Conservation (phyloP, 2,329 filamentous ascomycete genomes). For the Cladosporium cucumerinum region DNA sequence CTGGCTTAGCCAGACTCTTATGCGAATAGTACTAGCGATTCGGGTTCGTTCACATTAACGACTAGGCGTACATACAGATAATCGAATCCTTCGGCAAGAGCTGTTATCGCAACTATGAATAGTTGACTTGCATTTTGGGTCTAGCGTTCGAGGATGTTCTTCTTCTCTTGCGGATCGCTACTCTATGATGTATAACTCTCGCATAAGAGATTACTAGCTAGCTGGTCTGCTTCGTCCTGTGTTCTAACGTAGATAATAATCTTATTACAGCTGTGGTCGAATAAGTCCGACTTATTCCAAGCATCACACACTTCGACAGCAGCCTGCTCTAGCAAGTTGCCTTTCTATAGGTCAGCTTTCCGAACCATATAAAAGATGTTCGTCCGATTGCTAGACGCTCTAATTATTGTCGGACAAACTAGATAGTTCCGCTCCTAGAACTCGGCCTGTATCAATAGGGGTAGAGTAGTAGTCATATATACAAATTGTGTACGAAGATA, state of each 20-base stretch:
- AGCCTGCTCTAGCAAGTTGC: constrained; percentile 12
- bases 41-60: constrained; percentile 15
- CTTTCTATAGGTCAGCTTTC: background rate
- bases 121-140: background rate
- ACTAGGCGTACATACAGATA: constrained; percentile 12
- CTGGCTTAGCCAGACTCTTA: constrained; percentile 15
- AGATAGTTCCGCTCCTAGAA: constrained; percentile 1
- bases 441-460: background rate
- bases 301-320: constrained; percentile 1
- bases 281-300: constrained; percentile 1
- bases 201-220: background rate
- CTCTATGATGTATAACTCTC: background rate
- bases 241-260: constrained; percentile 12
- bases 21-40: constrained; percentile 15
- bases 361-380: constrained; percentile 12
- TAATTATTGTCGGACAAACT: too few relatives aligned
- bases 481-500: constrained; percentile 3
- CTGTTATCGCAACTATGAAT: too few relatives aligned
- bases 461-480: constrained; percentile 13
- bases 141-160: constrained; percentile 8
- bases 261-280: constrained; percentile 9
- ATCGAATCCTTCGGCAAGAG: too few relatives aligned
- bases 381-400: constrained; percentile 6
- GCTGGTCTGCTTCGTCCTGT: constrained; percentile 1
- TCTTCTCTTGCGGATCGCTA: constrained; percentile 1